Evolutionary conservation across 352 stramenopile species (phyloP).

Genomic region (Phytophthora citrophthora): DNA sequence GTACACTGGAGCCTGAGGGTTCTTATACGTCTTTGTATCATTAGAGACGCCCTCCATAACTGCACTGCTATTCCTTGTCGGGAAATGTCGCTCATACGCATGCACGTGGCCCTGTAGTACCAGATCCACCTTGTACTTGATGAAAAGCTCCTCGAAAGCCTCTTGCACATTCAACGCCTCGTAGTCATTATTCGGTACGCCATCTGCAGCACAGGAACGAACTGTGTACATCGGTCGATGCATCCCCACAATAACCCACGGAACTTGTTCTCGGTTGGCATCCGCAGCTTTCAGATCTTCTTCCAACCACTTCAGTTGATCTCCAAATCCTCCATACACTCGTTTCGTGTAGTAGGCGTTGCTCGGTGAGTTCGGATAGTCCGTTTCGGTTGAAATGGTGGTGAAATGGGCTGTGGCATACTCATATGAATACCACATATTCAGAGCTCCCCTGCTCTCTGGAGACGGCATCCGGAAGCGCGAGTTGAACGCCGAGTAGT

Average conservation of each 20-base stretch:
- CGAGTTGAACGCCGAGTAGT: conserved; percentile 66
- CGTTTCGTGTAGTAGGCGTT: conserved; percentile 43
- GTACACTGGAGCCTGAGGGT: conserved; percentile 57
- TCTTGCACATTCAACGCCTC: conserved; percentile 41
- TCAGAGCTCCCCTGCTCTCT: conserved; percentile 40
- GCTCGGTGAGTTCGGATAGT: conserved; percentile 40
- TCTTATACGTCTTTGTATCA: conserved; percentile 44
- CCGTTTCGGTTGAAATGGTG: conserved; percentile 71
- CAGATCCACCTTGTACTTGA: conserved; percentile 71
- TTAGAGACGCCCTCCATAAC: conserved; percentile 52
- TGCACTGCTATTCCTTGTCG: conserved; percentile 41
- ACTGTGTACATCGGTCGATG: conserved; percentile 62
- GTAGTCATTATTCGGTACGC: conserved; percentile 18
- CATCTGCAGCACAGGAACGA: conserved; percentile 27
- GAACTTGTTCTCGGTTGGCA: conserved; percentile 47
- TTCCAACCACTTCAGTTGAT: conserved; percentile 63
- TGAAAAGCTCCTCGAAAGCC: conserved; percentile 63
- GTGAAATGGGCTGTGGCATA: conserved; percentile 70
- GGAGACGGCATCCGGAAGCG: conserved; percentile 46
- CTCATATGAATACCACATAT: conserved; percentile 58
- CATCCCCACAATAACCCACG: conserved; percentile 63
- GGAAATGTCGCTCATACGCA: conserved; percentile 57
- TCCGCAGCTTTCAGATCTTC: conserved; percentile 55
- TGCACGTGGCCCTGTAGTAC: conserved; percentile 59
- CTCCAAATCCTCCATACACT: conserved; percentile 43